These are phyloP conservation scores for Antrodiella citrinella DNA, from an alignment of 768 basidiomycete species.

Conservation along the genomic window DNA sequence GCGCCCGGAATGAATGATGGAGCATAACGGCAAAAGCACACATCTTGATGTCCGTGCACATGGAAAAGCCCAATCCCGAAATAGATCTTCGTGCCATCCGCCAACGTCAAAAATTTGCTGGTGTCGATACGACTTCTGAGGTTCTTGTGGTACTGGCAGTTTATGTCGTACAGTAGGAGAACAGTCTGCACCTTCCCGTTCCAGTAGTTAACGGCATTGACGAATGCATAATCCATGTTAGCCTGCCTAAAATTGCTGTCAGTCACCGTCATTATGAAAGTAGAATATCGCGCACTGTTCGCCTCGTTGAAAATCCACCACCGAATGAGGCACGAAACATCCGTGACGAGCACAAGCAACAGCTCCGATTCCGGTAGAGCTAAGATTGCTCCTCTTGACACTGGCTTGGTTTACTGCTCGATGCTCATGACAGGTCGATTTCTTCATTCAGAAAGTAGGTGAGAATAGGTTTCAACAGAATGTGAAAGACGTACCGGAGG, in stretches of 20 bases:
- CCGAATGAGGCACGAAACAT: slow-evolving; percentile 21
- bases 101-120: slow-evolving; percentile 3
- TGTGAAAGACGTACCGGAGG: background rate
- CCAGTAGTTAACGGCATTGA: slow-evolving; percentile 13
- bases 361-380: slow-evolving; percentile 23
- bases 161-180: slow-evolving; percentile 7
- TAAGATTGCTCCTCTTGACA: slow-evolving; percentile 11
- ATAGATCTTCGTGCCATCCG: no score
- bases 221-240: background rate
- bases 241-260: background rate
- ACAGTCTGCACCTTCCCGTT: background rate
- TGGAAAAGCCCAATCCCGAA: slow-evolving; percentile 23
- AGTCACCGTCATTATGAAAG: slow-evolving; percentile 5
- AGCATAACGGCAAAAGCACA: slow-evolving; percentile 20
- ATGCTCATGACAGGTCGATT: background rate
- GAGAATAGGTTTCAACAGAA: no score
- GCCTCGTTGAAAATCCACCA: slow-evolving; percentile 26
- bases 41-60: slow-evolving; percentile 20
- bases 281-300: slow-evolving; percentile 24
- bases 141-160: slow-evolving; percentile 9
- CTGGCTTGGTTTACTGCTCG: slow-evolving; percentile 3
- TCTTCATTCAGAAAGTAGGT: no score
- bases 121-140: background rate
- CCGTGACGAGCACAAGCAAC: slow-evolving; percentile 25
- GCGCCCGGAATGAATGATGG: slow-evolving; percentile 21